Evolutionary conservation across 805 yeast species (phyloP).

Genomic region (Maudiozyma turicensis): DNA sequence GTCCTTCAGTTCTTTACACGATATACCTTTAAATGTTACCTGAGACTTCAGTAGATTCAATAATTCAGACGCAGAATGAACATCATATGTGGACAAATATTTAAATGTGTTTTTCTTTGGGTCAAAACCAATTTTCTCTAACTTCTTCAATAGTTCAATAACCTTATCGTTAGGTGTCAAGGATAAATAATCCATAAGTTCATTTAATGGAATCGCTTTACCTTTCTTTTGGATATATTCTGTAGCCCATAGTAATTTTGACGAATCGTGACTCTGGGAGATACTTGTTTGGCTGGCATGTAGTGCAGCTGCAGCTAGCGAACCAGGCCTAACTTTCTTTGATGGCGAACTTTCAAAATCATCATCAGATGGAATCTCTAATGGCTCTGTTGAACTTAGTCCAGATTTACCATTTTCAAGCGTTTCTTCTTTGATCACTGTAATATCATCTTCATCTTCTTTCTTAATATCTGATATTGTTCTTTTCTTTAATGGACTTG

Average conservation of each 20-base stretch:
- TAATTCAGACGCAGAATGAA: constrained; percentile 70
- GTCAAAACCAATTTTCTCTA: constrained; percentile 69
- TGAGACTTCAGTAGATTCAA: constrained; percentile 66
- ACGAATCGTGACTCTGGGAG: constrained; percentile 51
- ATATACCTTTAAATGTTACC: constrained; percentile 76
- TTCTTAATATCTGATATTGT: constrained; percentile 7
- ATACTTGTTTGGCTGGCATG: constrained; percentile 23
- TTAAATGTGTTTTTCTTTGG: constrained; percentile 56
- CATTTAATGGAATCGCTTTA: constrained; percentile 55
- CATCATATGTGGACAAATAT: constrained; percentile 83
- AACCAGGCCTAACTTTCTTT: constrained; percentile 26
- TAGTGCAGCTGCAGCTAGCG: constrained; percentile 25
- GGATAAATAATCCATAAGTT: constrained; percentile 58
- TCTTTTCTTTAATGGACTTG: constrained; percentile 12
- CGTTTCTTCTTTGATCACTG: constrained; percentile 4
- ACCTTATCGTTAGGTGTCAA: constrained; percentile 49
- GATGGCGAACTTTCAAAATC: constrained; percentile 18
- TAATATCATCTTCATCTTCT: constrained; percentile 12
- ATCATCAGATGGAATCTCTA: constrained; percentile 13
- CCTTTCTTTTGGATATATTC: constrained; percentile 72
- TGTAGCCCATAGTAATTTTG: constrained; percentile 83
- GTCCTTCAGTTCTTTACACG: constrained; percentile 62
- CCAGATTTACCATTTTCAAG: not conserved
- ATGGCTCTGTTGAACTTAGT: not conserved
- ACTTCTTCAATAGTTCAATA: constrained; percentile 59